phyloP scores from a whole-genome alignment of 176 grass and related monocot species.

The Hsuehochloa calcarea region DNA sequence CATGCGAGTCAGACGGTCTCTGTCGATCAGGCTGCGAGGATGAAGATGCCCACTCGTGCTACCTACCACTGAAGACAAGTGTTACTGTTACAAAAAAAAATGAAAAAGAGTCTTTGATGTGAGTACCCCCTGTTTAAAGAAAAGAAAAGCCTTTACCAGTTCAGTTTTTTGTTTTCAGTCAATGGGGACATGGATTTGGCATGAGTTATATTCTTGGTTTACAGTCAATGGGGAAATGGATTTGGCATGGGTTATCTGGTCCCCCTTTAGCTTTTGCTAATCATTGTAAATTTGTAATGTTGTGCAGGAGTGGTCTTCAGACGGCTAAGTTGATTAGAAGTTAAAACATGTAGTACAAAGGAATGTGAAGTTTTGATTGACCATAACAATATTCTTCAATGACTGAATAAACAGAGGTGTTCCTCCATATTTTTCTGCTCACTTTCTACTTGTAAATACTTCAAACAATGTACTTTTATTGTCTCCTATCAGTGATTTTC shows the following conservation, averaged over 20 bases:
- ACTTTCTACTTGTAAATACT: not conserved
- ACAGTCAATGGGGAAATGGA: not conserved
- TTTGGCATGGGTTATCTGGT: not conserved
- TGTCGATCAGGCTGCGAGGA: not conserved
- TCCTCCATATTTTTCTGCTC: not conserved
- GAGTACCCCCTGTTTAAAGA: not conserved
- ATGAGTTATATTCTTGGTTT: not conserved
- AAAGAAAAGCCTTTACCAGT: not conserved
- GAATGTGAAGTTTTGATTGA: not conserved
- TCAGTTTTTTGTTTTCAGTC: not conserved
- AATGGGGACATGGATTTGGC: not conserved
- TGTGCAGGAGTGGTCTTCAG: not conserved
- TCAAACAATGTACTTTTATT: not conserved
- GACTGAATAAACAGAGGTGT: not conserved
- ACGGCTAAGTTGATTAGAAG: not conserved
- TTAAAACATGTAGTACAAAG: not conserved
- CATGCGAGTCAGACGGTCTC: not conserved
- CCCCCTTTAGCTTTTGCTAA: too few relatives aligned
- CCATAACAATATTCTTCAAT: not conserved
- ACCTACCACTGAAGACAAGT: not conserved
- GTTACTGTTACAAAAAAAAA: not conserved
- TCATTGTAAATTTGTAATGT: not conserved
- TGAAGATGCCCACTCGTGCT: not conserved
- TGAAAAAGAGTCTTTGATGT: not conserved
- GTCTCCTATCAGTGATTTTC: not conserved